phyloP scores from a whole-genome alignment of 2,329 filamentous ascomycete genomes.

The Aspergillus ochraceoroseus region DNA sequence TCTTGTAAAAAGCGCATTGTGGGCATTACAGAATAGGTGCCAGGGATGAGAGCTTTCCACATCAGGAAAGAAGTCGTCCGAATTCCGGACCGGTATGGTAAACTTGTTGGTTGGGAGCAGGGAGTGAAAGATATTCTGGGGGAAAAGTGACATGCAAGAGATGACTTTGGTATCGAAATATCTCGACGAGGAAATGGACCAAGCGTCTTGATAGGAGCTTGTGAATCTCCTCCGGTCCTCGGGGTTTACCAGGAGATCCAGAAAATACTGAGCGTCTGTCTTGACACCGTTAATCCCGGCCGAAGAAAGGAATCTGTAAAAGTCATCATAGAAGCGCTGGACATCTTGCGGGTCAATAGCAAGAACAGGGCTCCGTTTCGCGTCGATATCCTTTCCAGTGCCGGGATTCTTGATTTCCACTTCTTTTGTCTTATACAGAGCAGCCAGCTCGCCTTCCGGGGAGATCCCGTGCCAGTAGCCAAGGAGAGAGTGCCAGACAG shows the following conservation, averaged over 20 bases:
- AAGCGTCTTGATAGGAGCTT: conserved; percentile 75
- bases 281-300: conserved; percentile 83
- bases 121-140: conserved; percentile 78
- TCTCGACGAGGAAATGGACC: conserved; percentile 70
- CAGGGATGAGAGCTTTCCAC: conserved; percentile 77
- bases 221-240: conserved; percentile 67
- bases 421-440: conserved; percentile 68
- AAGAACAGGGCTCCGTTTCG: conserved; percentile 55
- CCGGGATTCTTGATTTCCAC: conserved; percentile 54
- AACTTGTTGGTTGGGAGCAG: conserved; percentile 74
- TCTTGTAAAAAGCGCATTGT: conserved; percentile 76
- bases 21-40: conserved; percentile 93
- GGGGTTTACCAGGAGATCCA: conserved; percentile 69
- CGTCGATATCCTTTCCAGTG: conserved; percentile 42
- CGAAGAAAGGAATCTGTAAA: conserved; percentile 73
- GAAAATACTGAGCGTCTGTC: conserved; percentile 85
- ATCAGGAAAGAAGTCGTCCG: conserved; percentile 83
- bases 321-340: conserved; percentile 76
- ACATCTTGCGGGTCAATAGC: conserved; percentile 72
- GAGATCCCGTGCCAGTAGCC: conserved; percentile 92
- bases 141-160: conserved; percentile 91
- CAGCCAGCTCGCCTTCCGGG: conserved; percentile 65
- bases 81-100: conserved; percentile 73
- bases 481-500: conserved; percentile 86
- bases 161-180: conserved; percentile 75